These are phyloP conservation scores for Cryptococcus sp. DNA, from an alignment of 1,284 basidiomycete species.

Conservation along the genomic window DNA sequence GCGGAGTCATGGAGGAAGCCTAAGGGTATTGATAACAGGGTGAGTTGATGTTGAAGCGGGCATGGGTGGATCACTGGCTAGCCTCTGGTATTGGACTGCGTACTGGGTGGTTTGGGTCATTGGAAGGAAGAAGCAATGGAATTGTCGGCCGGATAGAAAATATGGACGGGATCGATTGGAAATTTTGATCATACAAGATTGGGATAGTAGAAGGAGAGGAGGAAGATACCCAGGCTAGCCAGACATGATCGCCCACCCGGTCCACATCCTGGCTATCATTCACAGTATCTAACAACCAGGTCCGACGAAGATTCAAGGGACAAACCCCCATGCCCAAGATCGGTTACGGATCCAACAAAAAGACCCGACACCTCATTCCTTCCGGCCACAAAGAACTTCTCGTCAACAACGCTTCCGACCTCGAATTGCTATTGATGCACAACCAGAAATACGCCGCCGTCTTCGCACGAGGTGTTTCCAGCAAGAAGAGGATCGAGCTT, in stretches of 20 bases:
- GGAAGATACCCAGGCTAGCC: too few relatives aligned
- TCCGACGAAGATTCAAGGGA: conserved; percentile 89
- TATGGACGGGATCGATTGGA: too few relatives aligned
- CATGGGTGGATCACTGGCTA: background rate
- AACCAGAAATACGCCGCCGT: conserved; percentile 95
- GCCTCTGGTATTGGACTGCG: background rate
- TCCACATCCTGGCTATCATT: too few relatives aligned
- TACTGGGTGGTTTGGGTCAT: background rate
- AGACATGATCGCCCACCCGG: too few relatives aligned
- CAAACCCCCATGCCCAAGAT: conserved; percentile 90
- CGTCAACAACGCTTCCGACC: conserved; percentile 84
- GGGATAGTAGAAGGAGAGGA: too few relatives aligned
- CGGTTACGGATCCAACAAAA: conserved; percentile 55
- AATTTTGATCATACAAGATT: too few relatives aligned
- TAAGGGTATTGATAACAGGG: conserved; percentile 91
- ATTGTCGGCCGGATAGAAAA: too few relatives aligned
- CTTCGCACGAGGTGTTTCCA: conserved; percentile 95
- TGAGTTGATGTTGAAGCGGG: conserved; percentile 34
- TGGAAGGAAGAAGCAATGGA: background rate
- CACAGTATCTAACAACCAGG: conserved; percentile 25
- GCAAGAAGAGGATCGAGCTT: conserved; percentile 91
- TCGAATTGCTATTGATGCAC: conserved; percentile 95
- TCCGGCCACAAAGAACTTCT: conserved; percentile 92
- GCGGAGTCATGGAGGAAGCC: conserved; percentile 98
- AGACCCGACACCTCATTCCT: conserved; percentile 90